These are phyloP conservation scores for Lepiota venenata DNA, from an alignment of 768 basidiomycete genomes.

Conservation along the genomic window DNA sequence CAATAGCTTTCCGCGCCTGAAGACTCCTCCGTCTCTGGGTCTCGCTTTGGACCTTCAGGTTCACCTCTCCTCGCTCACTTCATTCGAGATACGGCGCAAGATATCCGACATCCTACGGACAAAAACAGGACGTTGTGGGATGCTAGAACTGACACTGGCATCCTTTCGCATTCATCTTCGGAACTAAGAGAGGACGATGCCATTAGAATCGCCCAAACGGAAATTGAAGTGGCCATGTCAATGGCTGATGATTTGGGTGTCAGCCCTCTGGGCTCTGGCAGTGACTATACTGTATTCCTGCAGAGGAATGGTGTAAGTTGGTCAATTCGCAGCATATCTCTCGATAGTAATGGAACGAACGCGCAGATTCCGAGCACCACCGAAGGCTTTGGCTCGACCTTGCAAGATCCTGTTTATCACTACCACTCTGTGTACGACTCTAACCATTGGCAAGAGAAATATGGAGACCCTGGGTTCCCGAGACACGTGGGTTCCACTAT, in stretches of 20 bases:
- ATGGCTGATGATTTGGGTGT: slow-evolving; percentile 37
- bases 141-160: slow-evolving; percentile 58
- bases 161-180: slow-evolving; percentile 28
- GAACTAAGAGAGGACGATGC: slow-evolving; percentile 13
- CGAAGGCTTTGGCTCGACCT: slow-evolving; percentile 36
- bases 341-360: neutral
- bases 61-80: slow-evolving; percentile 86
- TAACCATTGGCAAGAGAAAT: slow-evolving; percentile 65
- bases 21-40: slow-evolving; percentile 53
- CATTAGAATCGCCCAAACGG: slow-evolving; percentile 35
- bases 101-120: slow-evolving; percentile 71
- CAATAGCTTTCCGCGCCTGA: neutral
- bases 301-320: slow-evolving; percentile 51
- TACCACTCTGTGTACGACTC: slow-evolving; percentile 75
- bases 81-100: slow-evolving; percentile 61
- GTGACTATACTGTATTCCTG: slow-evolving; percentile 89
- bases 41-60: slow-evolving; percentile 50
- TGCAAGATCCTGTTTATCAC: slow-evolving; percentile 61
- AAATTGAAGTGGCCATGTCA: slow-evolving; percentile 19
- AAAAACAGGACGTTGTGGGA: slow-evolving; percentile 73
- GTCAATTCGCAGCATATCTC: neutral
- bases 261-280: slow-evolving; percentile 69
- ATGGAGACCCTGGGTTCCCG: slow-evolving; percentile 69
- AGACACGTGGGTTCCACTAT: slow-evolving; percentile 46
- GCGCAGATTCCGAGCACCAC: slow-evolving; percentile 36